Base-by-base conservation (phyloP, 2,329 filamentous ascomycete genomes). In the Aspergillus texensis region DNA sequence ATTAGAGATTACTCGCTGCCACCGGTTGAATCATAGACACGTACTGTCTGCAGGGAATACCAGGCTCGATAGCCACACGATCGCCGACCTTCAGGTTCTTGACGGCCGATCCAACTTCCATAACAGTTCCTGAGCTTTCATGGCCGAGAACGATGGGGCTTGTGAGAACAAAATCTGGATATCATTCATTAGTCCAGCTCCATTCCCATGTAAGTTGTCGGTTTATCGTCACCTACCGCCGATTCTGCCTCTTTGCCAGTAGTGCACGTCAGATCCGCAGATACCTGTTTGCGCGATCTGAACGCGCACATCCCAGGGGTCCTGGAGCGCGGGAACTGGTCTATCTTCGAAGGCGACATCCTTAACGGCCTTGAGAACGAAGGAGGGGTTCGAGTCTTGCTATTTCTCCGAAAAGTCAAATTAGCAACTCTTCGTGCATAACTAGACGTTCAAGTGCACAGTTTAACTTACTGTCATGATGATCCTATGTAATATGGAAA, bases 241-340 rank as follows among this genome's bases (percentile, higher is more conserved):
- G 26, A 84, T 82, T 12, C 79, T 76, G 4, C 83, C 84, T 55
- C 80, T 65, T 48, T 75, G 70, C 70, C 73, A 78, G 41, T 79
- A 81, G 68, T 82, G 77, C 14, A 82, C 78, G 63, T 83, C 81
- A 54, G 77, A 80, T 30, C 82, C 82, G 61, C 82, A 84, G 41
- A 84, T 83, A 32, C 83, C 77, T 0, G 81, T 83, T 66, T 82
- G 79, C 56, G 79, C 74, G 50, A 84, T 74, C 34, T 80, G 78
- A 0, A 84, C 76, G 16, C 78, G 75, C 0, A 84, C 81, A 62
- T 84, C 80, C 59, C 68, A 68, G 10, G 72, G 70, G n/a, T 69
- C 70, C 6, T 66, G 59, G 12, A 84, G 76, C 9, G 68, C 63
- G 0, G 82, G 82, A 3, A 80, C 70, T 1, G 77, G 71, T 0